Evolutionary conservation across 2,329 filamentous ascomycete genomes (phyloP).

Genomic region (Metarhizium sp.): DNA sequence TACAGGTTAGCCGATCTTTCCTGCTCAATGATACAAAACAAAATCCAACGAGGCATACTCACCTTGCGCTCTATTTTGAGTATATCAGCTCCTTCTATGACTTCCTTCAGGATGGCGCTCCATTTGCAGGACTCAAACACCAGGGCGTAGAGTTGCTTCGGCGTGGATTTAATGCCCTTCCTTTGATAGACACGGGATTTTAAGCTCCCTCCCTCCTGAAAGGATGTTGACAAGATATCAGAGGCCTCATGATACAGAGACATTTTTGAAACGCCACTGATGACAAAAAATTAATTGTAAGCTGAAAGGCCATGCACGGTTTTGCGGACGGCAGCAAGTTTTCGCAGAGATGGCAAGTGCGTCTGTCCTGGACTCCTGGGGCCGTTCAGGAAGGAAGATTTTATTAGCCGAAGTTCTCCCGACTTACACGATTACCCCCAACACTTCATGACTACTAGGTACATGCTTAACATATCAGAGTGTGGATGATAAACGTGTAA

Average conservation of each 20-base stretch:
- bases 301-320: neutral
- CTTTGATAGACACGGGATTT: conserved; percentile 77
- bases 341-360: neutral
- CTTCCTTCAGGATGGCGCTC: conserved; percentile 75
- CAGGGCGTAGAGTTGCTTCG: conserved; percentile 78
- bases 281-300: neutral
- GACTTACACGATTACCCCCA: conserved; percentile 1
- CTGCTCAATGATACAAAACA: neutral
- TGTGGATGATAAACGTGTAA: no score
- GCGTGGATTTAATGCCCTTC: conserved; percentile 65
- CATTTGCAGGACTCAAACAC: conserved; percentile 85
- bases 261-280: conserved; percentile 41
- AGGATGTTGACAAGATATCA: conserved; percentile 54
- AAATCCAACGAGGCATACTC: conserved; percentile 10
- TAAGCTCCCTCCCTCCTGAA: conserved; percentile 59
- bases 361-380: neutral
- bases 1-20: conserved; percentile 4
- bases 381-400: neutral
- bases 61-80: conserved; percentile 81
- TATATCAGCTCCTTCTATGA: conserved; percentile 74
- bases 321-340: neutral
- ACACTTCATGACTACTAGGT: no score
- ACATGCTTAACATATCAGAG: no score
- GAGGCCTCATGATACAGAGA: conserved; percentile 93
- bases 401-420: conserved; percentile 10